These are phyloP conservation scores for Babesia bigemina DNA, from an alignment of 169 alveolate species.

Conservation along the genomic window DNA sequence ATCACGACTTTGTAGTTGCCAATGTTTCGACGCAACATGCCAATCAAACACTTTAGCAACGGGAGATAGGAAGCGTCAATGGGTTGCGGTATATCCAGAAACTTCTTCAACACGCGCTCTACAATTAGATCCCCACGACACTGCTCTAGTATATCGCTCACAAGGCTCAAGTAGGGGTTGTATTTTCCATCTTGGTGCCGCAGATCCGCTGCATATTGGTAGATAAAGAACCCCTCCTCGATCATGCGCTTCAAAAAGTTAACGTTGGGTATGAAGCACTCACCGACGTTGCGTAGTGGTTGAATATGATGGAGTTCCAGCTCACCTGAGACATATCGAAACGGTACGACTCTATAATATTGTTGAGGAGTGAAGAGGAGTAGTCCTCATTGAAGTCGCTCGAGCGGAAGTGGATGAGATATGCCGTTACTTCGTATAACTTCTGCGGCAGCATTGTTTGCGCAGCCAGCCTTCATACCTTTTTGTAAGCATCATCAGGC, in stretches of 20 bases:
- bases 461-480: background rate
- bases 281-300: slow-evolving; percentile 59
- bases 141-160: slow-evolving; percentile 36
- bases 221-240: slow-evolving; percentile 43
- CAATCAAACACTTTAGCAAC: slow-evolving; percentile 31
- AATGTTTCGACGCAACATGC: slow-evolving; percentile 17
- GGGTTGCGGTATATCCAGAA: slow-evolving; percentile 52
- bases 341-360: slow-evolving; percentile 33
- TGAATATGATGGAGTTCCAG: slow-evolving; percentile 45
- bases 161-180: slow-evolving; percentile 38
- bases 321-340: background rate
- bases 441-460: background rate
- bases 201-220: slow-evolving; percentile 19
- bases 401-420: slow-evolving; percentile 54
- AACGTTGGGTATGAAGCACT: background rate
- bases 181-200: slow-evolving; percentile 1
- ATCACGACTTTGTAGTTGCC: slow-evolving; percentile 29
- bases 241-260: slow-evolving; percentile 20
- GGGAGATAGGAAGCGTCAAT: slow-evolving; percentile 36
- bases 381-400: slow-evolving; percentile 49
- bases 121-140: slow-evolving; percentile 27
- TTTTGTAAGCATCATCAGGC: slow-evolving; percentile 20
- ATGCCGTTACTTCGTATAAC: slow-evolving; percentile 31
- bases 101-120: slow-evolving; percentile 47
- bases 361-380: slow-evolving; percentile 21